Evolutionary conservation across 2,329 filamentous ascomycete species (phyloP), one percentile per base, ranked within the genome.

Genomic region (Ophiostoma ulmi): DNA sequence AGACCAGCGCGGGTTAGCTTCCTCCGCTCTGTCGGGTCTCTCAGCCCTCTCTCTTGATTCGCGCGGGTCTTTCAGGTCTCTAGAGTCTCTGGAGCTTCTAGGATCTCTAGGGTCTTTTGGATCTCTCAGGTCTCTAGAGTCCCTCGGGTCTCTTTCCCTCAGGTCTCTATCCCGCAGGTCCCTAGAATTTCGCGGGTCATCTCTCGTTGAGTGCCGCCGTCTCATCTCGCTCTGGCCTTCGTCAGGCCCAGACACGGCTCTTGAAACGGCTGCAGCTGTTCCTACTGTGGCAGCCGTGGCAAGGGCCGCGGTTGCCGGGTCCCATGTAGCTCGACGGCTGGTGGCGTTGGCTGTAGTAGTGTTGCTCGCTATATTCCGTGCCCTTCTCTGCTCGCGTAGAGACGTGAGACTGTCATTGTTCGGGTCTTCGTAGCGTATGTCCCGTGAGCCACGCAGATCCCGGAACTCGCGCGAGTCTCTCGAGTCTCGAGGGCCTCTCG

Each of bases 331-430:
- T 13, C 68, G 52, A 6, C 70, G 48, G 38, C 31, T 39, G 0
- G 44, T 22, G 20, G 11, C 6, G 63, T 14, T 64, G 22, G 14
- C 61, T n/a, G 5, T 5, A 1, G 44, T 3, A n/a, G 5, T 38
- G 3, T 13, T 17, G 10, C 61, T 61, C 20, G 26, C 3, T 13
- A 55, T 38, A 22, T 67, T 69, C 10, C 64, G 70, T 11, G 68
- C 44, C 36, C 70, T 14, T 55, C 68, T 52, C 48, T 58, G 38
- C 7, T 72, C 70, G 35, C 70, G 70, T 26, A 72, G 52, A 13
- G 58, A 65, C 17, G 61, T 22, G 6, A 39, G 10, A 20, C 63
- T 65, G 41, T 72, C 70, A n/a, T 61, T 39, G 35, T 55, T 64
- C 11, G 69, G 31, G 36, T 55, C 22, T 10, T 69, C 64, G 68